Evolutionary conservation across 805 yeast genomes (phyloP).

Genomic region (Dipodascus geniculatus): DNA sequence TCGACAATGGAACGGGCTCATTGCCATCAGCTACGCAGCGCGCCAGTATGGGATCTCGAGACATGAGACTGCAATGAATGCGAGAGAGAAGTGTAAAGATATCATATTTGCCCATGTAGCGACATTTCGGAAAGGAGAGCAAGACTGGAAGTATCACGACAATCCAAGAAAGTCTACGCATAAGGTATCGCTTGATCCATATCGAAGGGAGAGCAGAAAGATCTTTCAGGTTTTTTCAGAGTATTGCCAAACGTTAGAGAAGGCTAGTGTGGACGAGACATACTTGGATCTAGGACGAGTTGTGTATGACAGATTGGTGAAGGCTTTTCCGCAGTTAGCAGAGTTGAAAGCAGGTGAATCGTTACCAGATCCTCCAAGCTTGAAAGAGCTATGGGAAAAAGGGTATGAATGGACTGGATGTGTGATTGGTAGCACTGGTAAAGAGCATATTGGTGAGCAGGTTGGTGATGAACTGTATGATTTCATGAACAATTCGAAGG

Average conservation of each 20-base stretch:
- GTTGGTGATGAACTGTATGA: conserved; percentile 13
- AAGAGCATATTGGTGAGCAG: conserved; percentile 10
- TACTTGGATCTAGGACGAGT: conserved; percentile 72
- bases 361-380: conserved; percentile 37
- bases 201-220: conserved; percentile 75
- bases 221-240: conserved; percentile 53
- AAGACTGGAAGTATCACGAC: conserved; percentile 63
- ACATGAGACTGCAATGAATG: conserved; percentile 60
- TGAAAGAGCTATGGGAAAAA: conserved; percentile 3
- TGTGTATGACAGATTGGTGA: conserved; percentile 34
- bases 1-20: conserved; percentile 82
- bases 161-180: conserved; percentile 45
- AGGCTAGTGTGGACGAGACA: conserved; percentile 93
- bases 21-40: conserved; percentile 79
- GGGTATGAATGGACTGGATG: conserved; percentile 18
- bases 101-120: conserved; percentile 84
- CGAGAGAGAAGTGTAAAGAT: conserved; percentile 63
- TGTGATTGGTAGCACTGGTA: conserved; percentile 11
- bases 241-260: conserved; percentile 63
- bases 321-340: conserved; percentile 37
- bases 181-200: conserved; percentile 86
- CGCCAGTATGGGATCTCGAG: conserved; percentile 70
- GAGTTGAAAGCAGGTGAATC: conserved; percentile 14
- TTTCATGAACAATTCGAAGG: not conserved
- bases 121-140: conserved; percentile 78